A percentile compares a stretch with the other conserved stretches of the same genome.
Conservation (phyloP, 2,329 filamentous ascomycete genomes). For the Xylaria sp. region DNA sequence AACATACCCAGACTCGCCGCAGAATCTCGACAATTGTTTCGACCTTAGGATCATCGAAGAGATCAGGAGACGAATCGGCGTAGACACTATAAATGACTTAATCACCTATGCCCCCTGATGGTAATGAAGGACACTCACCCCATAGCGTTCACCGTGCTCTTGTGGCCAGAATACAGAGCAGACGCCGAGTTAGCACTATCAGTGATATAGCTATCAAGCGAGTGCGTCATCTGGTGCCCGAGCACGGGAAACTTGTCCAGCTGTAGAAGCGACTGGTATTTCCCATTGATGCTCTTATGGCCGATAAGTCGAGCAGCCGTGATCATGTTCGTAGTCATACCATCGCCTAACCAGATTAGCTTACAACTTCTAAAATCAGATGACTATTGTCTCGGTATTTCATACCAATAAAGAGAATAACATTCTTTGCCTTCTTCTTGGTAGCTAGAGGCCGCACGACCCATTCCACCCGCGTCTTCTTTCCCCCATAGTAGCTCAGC, state of each 20-base stretch:
- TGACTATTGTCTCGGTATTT: constrained; percentile 35
- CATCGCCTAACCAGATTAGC: constrained; percentile 54
- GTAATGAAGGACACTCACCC: constrained; percentile 57
- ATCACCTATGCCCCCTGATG: not conserved
- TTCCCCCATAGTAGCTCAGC: constrained; percentile 78
- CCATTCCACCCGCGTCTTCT: constrained; percentile 80
- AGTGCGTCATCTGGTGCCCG: constrained; percentile 90
- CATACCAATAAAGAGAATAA: constrained; percentile 84
- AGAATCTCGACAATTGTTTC: constrained; percentile 86
- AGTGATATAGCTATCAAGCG: constrained; percentile 85
- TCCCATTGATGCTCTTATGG: constrained; percentile 86
- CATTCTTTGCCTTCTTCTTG: constrained; percentile 82
- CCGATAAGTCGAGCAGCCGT: constrained; percentile 82
- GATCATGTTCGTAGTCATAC: constrained; percentile 81
- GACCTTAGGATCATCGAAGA: constrained; percentile 86
- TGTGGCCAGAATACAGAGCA: constrained; percentile 84
- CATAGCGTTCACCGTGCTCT: constrained; percentile 84
- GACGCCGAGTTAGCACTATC: constrained; percentile 88
- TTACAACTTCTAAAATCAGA: not conserved
- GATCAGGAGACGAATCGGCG: constrained; percentile 76
- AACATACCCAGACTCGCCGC: constrained; percentile 69
- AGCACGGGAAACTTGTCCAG: constrained; percentile 88
- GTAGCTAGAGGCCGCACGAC: constrained; percentile 76
- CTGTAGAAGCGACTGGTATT: constrained; percentile 79
- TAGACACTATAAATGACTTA: constrained; percentile 65